A percentile compares a stretch with the other conserved stretches of the same genome.
Evolutionary conservation across 495 filamentous ascomycete genomes (phyloP).

Genomic region (Xylaria acuta): DNA sequence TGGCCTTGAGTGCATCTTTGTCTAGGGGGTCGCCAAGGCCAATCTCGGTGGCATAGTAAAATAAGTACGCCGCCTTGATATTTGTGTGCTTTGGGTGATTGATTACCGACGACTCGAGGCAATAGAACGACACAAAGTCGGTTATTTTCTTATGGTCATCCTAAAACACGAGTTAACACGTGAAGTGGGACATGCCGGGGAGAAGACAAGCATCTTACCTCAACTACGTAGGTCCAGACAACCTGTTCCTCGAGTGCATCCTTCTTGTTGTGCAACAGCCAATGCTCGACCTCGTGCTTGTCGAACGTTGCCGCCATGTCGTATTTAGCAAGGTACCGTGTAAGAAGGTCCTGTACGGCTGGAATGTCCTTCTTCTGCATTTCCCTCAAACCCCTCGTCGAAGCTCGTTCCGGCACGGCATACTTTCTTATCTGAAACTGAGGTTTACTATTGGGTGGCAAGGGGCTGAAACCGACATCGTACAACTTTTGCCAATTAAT

Average conservation of each 20-base stretch:
- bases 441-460: constrained; percentile 81
- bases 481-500: constrained; percentile 95
- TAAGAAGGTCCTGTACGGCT: constrained; percentile 74
- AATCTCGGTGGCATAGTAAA: constrained; percentile 90
- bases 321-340: constrained; percentile 78
- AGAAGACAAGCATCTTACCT: constrained; percentile 53
- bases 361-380: constrained; percentile 87
- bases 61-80: constrained; percentile 89
- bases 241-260: constrained; percentile 72
- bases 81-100: constrained; percentile 73
- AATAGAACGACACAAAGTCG: constrained; percentile 96
- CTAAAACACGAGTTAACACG: constrained; percentile 34
- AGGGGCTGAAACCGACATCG: constrained; percentile 87
- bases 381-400: constrained; percentile 73
- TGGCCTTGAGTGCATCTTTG: constrained; percentile 66
- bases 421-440: constrained; percentile 80
- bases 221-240: constrained; percentile 90
- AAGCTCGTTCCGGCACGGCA: constrained; percentile 72
- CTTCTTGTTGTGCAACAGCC: constrained; percentile 73
- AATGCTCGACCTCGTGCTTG: constrained; percentile 82
- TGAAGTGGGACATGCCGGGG: background rate
- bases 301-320: constrained; percentile 84
- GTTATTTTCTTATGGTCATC: constrained; percentile 74
- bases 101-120: constrained; percentile 90
- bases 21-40: constrained; percentile 66